Conservation (phyloP, 345 rosid species). For the Salix arbutifolia region DNA sequence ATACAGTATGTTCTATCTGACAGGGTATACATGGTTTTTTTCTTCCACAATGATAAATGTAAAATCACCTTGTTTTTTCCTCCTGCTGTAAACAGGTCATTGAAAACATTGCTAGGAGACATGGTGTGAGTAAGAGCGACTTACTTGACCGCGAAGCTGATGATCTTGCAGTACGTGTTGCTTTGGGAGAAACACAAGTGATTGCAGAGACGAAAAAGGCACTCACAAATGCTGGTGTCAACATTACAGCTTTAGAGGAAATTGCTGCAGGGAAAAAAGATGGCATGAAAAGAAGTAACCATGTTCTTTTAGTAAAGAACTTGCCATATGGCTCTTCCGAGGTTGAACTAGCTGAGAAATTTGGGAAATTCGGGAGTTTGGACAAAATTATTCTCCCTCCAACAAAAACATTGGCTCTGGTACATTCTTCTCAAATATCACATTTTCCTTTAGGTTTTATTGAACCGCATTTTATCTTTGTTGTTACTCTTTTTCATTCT, state of each 20-base stretch:
- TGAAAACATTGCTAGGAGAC: conserved; percentile 77
- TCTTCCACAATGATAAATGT: too few relatives aligned
- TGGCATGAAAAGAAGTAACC: conserved; percentile 71
- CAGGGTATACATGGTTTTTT: background rate
- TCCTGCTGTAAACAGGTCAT: conserved; percentile 43
- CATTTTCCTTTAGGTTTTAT: background rate
- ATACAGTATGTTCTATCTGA: conserved; percentile 55
- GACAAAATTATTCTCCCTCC: conserved; percentile 84
- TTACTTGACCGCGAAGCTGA: conserved; percentile 81
- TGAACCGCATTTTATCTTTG: background rate
- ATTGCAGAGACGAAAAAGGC: conserved; percentile 86
- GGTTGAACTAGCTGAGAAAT: conserved; percentile 72
- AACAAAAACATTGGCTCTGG: conserved; percentile 87
- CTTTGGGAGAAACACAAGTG: conserved; percentile 95
- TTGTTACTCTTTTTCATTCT: background rate
- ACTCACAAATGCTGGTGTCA: conserved; percentile 74
- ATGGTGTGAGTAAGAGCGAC: conserved; percentile 86
- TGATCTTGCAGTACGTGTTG: conserved; percentile 95
- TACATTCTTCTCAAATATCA: conserved; percentile 23
- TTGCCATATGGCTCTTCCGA: conserved; percentile 88
- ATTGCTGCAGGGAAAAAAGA: conserved; percentile 55
- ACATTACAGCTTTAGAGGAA: conserved; percentile 64
- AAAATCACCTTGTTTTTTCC: too few relatives aligned
- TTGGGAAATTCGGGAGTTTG: conserved; percentile 77
- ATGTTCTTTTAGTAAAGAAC: conserved; percentile 79